A percentile compares a stretch with the other conserved stretches of the same genome.
Evolutionary conservation across 805 yeast species (phyloP).

Genomic region (Wickerhamiella sorbophila): DNA sequence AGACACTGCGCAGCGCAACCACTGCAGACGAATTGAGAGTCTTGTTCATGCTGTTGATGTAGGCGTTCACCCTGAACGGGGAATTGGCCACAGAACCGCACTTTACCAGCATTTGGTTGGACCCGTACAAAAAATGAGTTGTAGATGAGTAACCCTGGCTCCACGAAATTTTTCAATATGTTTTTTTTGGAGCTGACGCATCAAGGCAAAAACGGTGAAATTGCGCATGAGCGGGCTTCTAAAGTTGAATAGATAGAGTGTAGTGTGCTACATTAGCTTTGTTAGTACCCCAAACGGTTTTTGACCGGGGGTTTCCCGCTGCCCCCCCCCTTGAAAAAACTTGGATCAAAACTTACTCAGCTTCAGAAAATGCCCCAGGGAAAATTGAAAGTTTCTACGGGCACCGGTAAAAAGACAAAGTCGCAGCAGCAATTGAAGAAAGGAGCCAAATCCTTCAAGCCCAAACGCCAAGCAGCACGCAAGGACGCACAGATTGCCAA

Average conservation of each 20-base stretch:
- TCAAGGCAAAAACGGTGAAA: too few relatives aligned
- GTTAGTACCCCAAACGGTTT: too few relatives aligned
- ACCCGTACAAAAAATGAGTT: not conserved
- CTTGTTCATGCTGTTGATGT: conserved; percentile 58
- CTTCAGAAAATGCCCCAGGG: conserved; percentile 27
- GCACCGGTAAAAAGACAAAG: conserved; percentile 9
- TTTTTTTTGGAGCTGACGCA: not conserved
- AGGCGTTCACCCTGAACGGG: conserved; percentile 62
- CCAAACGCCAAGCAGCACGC: conserved; percentile 53
- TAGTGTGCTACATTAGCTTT: too few relatives aligned
- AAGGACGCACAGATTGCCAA: conserved; percentile 41
- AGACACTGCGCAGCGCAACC: conserved; percentile 55
- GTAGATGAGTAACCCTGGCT: not conserved
- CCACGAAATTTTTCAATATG: not conserved
- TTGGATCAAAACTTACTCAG: not conserved
- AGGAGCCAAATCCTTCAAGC: conserved; percentile 33
- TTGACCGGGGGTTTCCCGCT: too few relatives aligned
- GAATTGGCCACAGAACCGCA: conserved; percentile 82
- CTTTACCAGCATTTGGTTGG: conserved; percentile 14
- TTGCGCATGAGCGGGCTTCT: too few relatives aligned
- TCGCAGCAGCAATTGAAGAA: conserved; percentile 33
- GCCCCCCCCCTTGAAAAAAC: not conserved
- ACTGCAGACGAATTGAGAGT: conserved; percentile 55
- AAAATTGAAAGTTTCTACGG: conserved; percentile 17
- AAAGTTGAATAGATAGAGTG: too few relatives aligned